Percentiles rank a stretch among this genome's conserved stretches.
phyloP scores from a whole-genome alignment of 306 rosid genomes.

The Rubus parviflorus region DNA sequence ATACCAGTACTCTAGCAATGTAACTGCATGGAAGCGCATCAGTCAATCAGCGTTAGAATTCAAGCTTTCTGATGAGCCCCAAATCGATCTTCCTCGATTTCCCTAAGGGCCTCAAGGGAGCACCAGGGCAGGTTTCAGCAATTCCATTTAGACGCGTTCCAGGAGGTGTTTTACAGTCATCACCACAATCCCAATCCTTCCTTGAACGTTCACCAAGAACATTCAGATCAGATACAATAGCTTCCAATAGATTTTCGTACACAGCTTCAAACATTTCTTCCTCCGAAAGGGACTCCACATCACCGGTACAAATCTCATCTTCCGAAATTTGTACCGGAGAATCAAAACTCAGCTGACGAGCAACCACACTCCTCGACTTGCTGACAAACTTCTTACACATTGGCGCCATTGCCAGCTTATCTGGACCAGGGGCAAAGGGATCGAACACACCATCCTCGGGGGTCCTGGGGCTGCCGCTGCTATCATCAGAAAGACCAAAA shows the following conservation, averaged over 20 bases:
- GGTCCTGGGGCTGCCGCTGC: conserved; percentile 60
- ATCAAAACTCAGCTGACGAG: conserved; percentile 59
- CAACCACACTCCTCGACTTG: conserved; percentile 33
- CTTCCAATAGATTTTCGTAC: conserved; percentile 54
- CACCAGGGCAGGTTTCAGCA: conserved; percentile 61
- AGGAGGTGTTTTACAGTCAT: conserved; percentile 53
- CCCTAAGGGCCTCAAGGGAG: conserved; percentile 49
- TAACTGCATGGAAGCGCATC: conserved; percentile 10
- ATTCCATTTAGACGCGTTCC: conserved; percentile 27
- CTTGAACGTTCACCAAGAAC: conserved; percentile 29
- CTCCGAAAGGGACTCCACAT: conserved; percentile 48
- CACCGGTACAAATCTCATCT: conserved; percentile 1
- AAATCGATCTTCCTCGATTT: conserved; percentile 41
- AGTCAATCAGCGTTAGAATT: conserved; percentile 44
- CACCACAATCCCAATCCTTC: conserved; percentile 25
- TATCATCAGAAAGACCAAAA: conserved; percentile 14
- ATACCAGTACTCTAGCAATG: conserved; percentile 25
- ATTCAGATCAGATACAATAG: conserved; percentile 49
- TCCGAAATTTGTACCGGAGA: conserved; percentile 19
- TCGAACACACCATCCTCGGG: conserved; percentile 66
- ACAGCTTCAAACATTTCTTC: conserved; percentile 59
- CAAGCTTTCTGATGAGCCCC: conserved; percentile 71
- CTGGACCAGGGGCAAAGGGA: conserved; percentile 71
- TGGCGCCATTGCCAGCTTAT: conserved; percentile 49
- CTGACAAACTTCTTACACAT: conserved; percentile 40